Evolutionary conservation across 345 rosid species (phyloP), one percentile per base, ranked within the genome.

Genomic region (Syzygium oleosum): DNA sequence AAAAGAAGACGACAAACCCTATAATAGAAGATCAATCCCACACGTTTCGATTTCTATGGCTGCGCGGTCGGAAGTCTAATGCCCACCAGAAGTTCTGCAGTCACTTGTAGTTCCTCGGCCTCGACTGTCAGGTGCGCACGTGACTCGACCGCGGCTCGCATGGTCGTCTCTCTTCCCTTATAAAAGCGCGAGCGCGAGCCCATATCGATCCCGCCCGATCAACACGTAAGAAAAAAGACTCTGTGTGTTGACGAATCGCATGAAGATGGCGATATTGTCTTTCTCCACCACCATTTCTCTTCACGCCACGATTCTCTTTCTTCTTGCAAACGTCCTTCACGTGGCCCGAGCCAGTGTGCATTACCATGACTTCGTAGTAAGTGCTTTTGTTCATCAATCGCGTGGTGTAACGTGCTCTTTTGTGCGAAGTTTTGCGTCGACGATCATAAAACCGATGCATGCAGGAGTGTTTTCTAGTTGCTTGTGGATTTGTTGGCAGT

Each of bases 351-450:
- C 85, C 84, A 46, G 56, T 23, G 65, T 54, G 22, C 85, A 87
- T 54, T 55, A 87, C 88, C 29, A 87, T 22, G 88, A 78, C 31
- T 78, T 87, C 10, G 88, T 87, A 5, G 88, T 87, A 80, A 34
- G 88, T 87, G 1, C 13, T 38, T 73, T 73, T 38, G 25, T 19
- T 38, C 25, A 43, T 73, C 49, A 12, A 10, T 73, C 43, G 27
- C 49, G 43, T 0, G 83, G 49, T 21, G 25, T 15, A 86, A 14
- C 53, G 25, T 16, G 55, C 51, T 17, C 53, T 51, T 27, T 27
- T 21, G 7, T 63, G 51, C 15, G 23, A 14, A 85, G 73, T 54
- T 85, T 54, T 31, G 29, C 41, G 16, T 85, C 73, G 29, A 54
- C 31, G 11, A 31, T 17, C 22, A 4, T 29, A 85, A 22, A 49